Base-by-base conservation (phyloP, 2,329 filamentous ascomycete species). In the Neocatenulostroma microsporum region DNA sequence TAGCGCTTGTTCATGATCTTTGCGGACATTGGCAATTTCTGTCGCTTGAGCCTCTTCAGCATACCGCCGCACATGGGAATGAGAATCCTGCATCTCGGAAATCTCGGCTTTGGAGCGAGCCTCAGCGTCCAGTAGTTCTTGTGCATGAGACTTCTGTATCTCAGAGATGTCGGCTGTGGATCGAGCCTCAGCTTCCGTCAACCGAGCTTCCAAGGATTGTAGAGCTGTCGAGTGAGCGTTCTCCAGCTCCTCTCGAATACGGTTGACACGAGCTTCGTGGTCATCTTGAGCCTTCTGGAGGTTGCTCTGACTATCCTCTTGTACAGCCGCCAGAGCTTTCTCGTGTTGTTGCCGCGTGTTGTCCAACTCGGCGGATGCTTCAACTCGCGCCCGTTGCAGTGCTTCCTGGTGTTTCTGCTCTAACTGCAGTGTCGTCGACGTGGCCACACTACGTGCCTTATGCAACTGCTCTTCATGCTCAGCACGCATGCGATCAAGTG, bases 171-270 rank as follows among this genome's bases (percentile, higher is more conserved):
- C 11, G 17, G 29, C 29, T 7, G 29, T 13, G 17, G 45, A 11
- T 34, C 33, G 8, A 36, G 40, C 35, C 21, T 48, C 45, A 23
- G 42, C 37, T 30, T 47, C 49, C 10, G 33, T 27, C 10, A 46
- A 17, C 12, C 36, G 40, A 18, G 39, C 31, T n/a, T 47, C 28
- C 3, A 42, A 30, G 2, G 23, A 26, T 2, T 37, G 30, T 13
- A 34, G 26, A 12, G 36, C 27, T 12, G 38, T 30, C 3, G 18
- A 27, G 24, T 42, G 33, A 23, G 39, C 35, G 11, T 38, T 41
- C 19, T 30, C 29, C 9, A 41, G 30, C 25, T 42, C 33, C 18
- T 40, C 39, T 28, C 34, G 29, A 20, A 41, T n/a, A 1, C 31
- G n/a, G 12, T 21, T 25, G n/a, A 45, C 12, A 7, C 25, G 15